Evolutionary conservation across 179 eudicot species (phyloP).

Genomic region (Gypsophila paniculata): DNA sequence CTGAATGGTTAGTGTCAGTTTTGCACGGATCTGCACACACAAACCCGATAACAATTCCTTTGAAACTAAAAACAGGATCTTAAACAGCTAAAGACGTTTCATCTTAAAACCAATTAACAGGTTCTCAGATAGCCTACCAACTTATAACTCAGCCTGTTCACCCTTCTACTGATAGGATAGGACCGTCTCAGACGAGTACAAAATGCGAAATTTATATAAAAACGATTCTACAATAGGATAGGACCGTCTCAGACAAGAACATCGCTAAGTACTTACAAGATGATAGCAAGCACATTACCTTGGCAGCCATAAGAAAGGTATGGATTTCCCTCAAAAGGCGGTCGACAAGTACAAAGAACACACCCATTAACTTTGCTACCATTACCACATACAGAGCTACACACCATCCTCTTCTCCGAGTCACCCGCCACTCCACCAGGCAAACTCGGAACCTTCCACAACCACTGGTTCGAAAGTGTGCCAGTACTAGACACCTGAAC

Average conservation of each 20-base stretch:
- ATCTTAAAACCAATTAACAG: too few species aligned
- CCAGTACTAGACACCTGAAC: background rate
- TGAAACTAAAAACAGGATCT: background rate
- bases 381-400: constrained; percentile 20
- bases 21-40: constrained; percentile 25
- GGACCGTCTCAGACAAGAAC: background rate
- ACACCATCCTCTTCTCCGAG: background rate
- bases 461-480: constrained; percentile 12
- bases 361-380: constrained; percentile 20
- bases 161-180: too few species aligned
- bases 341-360: constrained; percentile 30
- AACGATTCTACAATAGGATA: background rate
- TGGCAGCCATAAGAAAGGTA: constrained; percentile 26
- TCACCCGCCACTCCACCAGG: constrained; percentile 12
- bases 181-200: too few species aligned
- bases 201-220: background rate
- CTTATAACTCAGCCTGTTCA: too few species aligned
- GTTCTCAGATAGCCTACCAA: too few species aligned
- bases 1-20: constrained; percentile 9
- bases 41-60: background rate
- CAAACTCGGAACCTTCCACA: constrained; percentile 19
- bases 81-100: too few species aligned
- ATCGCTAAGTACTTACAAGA: background rate
- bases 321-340: constrained; percentile 24
- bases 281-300: background rate